Percentiles rank a stretch among this genome's conserved stretches.
Conservation (phyloP, 2,329 filamentous ascomycete genomes). For the Zasmidium angulare region DNA sequence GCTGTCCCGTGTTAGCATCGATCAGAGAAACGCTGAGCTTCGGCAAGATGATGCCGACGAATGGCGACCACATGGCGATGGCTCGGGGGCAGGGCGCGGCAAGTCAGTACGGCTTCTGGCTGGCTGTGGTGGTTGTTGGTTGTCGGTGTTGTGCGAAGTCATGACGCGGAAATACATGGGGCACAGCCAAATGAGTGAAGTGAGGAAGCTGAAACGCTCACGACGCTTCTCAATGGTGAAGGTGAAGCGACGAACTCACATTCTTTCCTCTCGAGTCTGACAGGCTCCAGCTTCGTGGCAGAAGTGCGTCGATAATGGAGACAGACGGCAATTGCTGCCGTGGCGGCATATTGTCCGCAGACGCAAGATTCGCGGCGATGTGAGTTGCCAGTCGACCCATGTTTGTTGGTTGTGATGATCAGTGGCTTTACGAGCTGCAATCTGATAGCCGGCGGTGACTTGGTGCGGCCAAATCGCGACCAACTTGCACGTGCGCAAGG, state of each 20-base stretch:
- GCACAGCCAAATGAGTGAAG: background rate
- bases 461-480: too few relatives aligned
- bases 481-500: too few relatives aligned
- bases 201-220: background rate
- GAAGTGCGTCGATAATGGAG: constrained; percentile 34
- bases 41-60: constrained; percentile 14
- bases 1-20: constrained; percentile 33
- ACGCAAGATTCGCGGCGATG: constrained; percentile 27
- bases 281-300: constrained; percentile 19
- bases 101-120: background rate
- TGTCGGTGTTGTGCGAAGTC: background rate
- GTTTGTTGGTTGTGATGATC: background rate
- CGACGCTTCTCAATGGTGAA: constrained; percentile 4
- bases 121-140: background rate
- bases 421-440: too few relatives aligned
- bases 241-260: constrained; percentile 16
- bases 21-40: constrained; percentile 22
- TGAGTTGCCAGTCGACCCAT: constrained; percentile 33
- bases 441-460: too few relatives aligned
- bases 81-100: background rate
- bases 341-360: constrained; percentile 30
- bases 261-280: constrained; percentile 15
- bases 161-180: background rate
- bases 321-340: constrained; percentile 24
- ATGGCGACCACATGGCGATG: constrained; percentile 10